Conservation (phyloP, 2,329 filamentous ascomycete genomes). For the Talaromyces sp. region DNA sequence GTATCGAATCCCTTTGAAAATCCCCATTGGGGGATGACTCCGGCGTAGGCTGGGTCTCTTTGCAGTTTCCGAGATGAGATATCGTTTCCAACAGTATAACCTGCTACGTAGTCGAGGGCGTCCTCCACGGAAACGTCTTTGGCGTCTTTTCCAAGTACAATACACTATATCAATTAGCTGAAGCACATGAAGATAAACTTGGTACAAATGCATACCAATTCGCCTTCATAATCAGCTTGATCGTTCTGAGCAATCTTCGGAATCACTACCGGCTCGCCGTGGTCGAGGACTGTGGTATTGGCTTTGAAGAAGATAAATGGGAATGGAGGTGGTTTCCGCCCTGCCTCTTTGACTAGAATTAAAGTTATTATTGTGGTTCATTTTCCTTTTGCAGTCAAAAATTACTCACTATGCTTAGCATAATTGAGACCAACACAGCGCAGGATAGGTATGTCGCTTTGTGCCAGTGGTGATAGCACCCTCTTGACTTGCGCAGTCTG, state of each 20-base stretch:
- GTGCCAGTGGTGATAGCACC: conserved; percentile 54
- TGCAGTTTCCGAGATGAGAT: conserved; percentile 68
- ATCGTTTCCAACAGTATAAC: conserved; percentile 69
- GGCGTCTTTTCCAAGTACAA: conserved; percentile 43
- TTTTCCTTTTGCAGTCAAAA: background rate
- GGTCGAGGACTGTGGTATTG: conserved; percentile 60
- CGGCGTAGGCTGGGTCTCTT: conserved; percentile 56
- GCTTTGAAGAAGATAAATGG: conserved; percentile 72
- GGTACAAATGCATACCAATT: conserved; percentile 54
- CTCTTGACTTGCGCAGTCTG: conserved; percentile 55
- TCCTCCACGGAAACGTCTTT: conserved; percentile 26
- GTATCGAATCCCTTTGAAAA: conserved; percentile 67
- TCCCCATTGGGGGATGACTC: conserved; percentile 54
- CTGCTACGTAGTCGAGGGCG: conserved; percentile 64
- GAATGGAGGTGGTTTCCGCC: conserved; percentile 54
- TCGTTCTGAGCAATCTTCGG: conserved; percentile 62
- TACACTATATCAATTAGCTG: background rate
- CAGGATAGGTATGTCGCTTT: conserved; percentile 55
- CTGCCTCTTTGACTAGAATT: conserved; percentile 51
- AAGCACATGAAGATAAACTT: too few species aligned
- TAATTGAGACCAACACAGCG: conserved; percentile 62
- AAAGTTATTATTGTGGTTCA: background rate
- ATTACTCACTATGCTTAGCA: conserved; percentile 51
- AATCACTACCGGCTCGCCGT: conserved; percentile 61
- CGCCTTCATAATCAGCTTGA: conserved; percentile 69